Base-by-base conservation (phyloP, 2,329 filamentous ascomycete species). In the Ustilaginoidea virens region DNA sequence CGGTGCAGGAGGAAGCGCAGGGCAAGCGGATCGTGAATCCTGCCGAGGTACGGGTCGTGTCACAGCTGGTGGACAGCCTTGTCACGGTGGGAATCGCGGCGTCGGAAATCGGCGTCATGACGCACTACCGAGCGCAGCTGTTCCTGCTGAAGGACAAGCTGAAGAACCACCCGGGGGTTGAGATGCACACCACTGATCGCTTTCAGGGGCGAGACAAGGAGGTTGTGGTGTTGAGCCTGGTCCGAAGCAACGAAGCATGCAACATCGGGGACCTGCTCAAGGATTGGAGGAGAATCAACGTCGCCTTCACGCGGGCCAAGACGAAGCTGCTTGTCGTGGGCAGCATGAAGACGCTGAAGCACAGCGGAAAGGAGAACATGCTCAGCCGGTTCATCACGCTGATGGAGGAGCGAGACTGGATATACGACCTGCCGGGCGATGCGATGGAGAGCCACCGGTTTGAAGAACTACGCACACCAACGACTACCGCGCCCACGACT, bases 161-260 rank as follows among this genome's bases (percentile, higher is more conserved):
- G 19, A 69, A 71, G 18, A 60, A 56, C 23, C 53, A 63, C 40
- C 33, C 61, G 0, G 68, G 69, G 2, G 74, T 98, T 2, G 90
- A 98, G 53, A 85, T 96, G 67, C 85, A 98, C 53, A 96, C 90
- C 0, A 86, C 90, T 3, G 90, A 98, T 54, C 83, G 87, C 25
- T 98, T 93, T 52, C 90, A 98, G 50, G 90, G 90, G 5, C 72
- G 90, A 7, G 90, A 98, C 55, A 98, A 98, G 49, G 85, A 93
- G 46, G 76, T 92, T 3, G 70, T 96, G 1, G 71, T 98, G 10
- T 66, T 98, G 7, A 82, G 74, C 31, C 75, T 92, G 17, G 90
- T 96, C 10, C 71, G 90, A 17, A 87, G 74, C 48, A 98, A 98
- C 43, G 74, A 86, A 14, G 66, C 69, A 1, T 72, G 75, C 36